Conservation (phyloP, 768 basidiomycete species). For the Trametes cinnabarina region DNA sequence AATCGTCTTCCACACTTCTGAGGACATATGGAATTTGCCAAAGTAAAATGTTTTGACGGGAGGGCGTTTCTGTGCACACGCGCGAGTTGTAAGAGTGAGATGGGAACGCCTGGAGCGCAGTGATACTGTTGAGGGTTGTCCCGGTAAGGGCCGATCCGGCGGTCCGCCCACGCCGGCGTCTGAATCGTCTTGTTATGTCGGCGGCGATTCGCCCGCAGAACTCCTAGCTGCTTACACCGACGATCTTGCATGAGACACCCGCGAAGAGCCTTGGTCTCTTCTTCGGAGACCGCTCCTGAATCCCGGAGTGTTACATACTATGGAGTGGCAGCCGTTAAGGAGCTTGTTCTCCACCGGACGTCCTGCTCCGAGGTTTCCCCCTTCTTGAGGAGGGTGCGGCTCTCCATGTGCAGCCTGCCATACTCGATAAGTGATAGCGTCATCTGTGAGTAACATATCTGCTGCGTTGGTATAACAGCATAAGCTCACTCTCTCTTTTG, state of each 20-base stretch:
- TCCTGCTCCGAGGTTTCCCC: too few relatives aligned
- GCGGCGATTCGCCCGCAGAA: background rate
- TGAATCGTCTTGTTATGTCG: background rate
- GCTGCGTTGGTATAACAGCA: background rate
- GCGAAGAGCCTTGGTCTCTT: slow-evolving; percentile 3
- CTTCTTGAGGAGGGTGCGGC: too few relatives aligned
- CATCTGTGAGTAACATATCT: background rate
- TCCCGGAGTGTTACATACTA: background rate
- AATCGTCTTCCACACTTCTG: background rate
- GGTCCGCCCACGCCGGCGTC: background rate
- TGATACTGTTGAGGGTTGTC: background rate
- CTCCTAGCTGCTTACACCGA: background rate
- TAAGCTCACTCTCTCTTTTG: background rate
- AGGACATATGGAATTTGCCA: background rate
- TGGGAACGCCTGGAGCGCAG: too few relatives aligned
- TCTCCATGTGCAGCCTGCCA: background rate
- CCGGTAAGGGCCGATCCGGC: background rate
- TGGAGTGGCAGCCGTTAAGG: too few relatives aligned
- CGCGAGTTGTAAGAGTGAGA: too few relatives aligned
- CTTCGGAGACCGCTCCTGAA: slow-evolving; percentile 6
- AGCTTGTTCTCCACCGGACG: too few relatives aligned
- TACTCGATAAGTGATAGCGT: background rate
- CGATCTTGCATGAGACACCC: background rate
- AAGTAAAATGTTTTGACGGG: background rate
- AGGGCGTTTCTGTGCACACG: background rate